Evolutionary conservation across 306 rosid species (phyloP).

Genomic region (Ormosia emarginata): DNA sequence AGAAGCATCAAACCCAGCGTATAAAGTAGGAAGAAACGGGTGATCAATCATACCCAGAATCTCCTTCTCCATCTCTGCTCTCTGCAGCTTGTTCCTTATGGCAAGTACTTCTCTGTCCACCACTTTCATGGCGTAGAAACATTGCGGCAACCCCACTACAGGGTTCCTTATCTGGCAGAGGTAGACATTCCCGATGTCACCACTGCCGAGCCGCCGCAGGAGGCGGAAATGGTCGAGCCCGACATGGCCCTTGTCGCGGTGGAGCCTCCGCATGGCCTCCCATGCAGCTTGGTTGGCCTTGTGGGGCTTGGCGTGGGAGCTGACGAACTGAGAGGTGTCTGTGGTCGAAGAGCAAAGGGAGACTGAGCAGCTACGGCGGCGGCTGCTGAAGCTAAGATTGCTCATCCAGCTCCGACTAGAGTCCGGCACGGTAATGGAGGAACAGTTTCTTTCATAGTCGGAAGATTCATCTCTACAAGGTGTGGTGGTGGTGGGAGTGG

Average conservation of each 20-base stretch:
- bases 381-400: conserved; percentile 83
- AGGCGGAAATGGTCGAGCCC: conserved; percentile 82
- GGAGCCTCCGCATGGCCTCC: conserved; percentile 79
- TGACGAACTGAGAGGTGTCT: conserved; percentile 27
- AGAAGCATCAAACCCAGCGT: conserved; percentile 85
- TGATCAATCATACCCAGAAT: conserved; percentile 84
- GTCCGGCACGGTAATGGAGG: conserved; percentile 78
- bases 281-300: conserved; percentile 85
- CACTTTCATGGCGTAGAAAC: conserved; percentile 93
- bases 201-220: conserved; percentile 77
- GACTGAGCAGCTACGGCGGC: conserved; percentile 61
- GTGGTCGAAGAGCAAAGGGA: conserved; percentile 47
- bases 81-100: conserved; percentile 68
- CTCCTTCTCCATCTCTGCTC: conserved; percentile 95
- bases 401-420: conserved; percentile 85
- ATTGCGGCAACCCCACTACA: conserved; percentile 58
- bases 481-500: conserved; percentile 41
- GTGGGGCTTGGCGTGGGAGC: conserved; percentile 68
- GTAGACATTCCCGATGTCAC: conserved; percentile 89
- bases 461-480: conserved; percentile 50
- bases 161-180: conserved; percentile 89
- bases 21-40: conserved; percentile 85
- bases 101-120: conserved; percentile 91
- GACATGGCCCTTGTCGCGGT: conserved; percentile 53
- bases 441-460: conserved; percentile 76